phyloP scores from a whole-genome alignment of 2,329 filamentous ascomycete genomes.

The Aspergillus thermomutatus region DNA sequence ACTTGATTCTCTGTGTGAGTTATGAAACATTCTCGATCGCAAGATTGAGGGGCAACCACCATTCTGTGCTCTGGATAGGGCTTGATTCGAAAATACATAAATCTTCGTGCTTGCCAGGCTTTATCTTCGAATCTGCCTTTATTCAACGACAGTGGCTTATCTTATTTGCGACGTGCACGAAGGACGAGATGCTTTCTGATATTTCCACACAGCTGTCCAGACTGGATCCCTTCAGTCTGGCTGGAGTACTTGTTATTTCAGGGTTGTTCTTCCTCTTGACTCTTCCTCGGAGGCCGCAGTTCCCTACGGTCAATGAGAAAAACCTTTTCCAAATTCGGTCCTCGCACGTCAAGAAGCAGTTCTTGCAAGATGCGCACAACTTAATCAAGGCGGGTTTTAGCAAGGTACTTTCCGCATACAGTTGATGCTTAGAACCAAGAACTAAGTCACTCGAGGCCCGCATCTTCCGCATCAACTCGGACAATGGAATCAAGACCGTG shows the following conservation, averaged over 20 bases:
- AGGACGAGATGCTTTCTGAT: too few relatives aligned
- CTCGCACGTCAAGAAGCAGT: background rate
- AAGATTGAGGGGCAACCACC: too few relatives aligned
- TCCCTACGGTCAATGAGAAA: background rate
- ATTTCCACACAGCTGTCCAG: too few relatives aligned
- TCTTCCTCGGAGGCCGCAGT: background rate
- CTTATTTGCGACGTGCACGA: too few relatives aligned
- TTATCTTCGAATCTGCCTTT: too few relatives aligned
- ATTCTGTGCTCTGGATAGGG: too few relatives aligned
- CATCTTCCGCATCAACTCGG: constrained; percentile 14
- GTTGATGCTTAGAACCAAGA: background rate
- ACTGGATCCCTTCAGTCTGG: background rate
- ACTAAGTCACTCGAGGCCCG: constrained; percentile 4
- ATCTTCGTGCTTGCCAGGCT: too few relatives aligned
- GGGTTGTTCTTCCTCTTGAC: background rate
- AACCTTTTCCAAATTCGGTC: background rate
- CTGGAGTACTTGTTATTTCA: background rate
- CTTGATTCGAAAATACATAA: too few relatives aligned
- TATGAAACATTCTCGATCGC: too few relatives aligned
- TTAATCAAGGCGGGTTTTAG: background rate
- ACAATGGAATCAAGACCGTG: constrained; percentile 18
- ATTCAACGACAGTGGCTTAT: too few relatives aligned
- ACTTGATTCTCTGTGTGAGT: too few relatives aligned
- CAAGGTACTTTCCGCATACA: background rate
- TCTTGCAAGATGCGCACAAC: background rate